phyloP scores from a whole-genome alignment of 2,329 filamentous ascomycete species.

The Cladobotryum mycophilum region DNA sequence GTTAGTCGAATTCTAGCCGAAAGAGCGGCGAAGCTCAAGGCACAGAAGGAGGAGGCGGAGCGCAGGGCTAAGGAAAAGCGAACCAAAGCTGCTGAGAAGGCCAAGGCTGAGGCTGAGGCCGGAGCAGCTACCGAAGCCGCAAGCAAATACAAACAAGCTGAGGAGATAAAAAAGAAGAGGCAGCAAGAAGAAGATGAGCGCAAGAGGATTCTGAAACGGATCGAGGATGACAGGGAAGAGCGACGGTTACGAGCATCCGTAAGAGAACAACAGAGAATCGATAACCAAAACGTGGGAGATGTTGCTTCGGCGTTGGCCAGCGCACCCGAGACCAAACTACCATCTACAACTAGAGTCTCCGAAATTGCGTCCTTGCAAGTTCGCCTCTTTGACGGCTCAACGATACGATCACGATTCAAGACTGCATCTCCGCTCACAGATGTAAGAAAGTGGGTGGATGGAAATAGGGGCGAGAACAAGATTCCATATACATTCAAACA shows the following conservation, averaged over 20 bases:
- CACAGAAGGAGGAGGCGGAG: conserved; percentile 37
- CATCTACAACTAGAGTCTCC: conserved; percentile 22
- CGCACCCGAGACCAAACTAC: conserved; percentile 27
- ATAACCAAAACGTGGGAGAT: conserved; percentile 23
- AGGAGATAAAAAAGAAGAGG: conserved; percentile 56
- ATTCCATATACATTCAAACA: conserved; percentile 78
- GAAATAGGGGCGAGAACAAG: conserved; percentile 48
- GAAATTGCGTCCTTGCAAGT: conserved; percentile 59
- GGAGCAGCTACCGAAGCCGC: conserved; percentile 25
- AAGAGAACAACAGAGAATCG: conserved; percentile 36
- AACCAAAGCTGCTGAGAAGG: conserved; percentile 41
- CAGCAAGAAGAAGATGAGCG: conserved; percentile 62
- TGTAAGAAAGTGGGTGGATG: conserved; percentile 73
- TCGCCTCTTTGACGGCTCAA: conserved; percentile 77
- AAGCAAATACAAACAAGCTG: conserved; percentile 40
- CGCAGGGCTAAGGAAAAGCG: conserved; percentile 45
- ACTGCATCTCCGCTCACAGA: conserved; percentile 57
- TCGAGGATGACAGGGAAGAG: conserved; percentile 69
- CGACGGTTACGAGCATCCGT: conserved; percentile 52
- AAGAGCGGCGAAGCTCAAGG: conserved; percentile 39
- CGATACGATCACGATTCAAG: conserved; percentile 66
- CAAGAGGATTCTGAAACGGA: conserved; percentile 64
- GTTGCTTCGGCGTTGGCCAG: conserved; percentile 24
- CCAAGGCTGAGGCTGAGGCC: conserved; percentile 34
- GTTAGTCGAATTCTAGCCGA: conserved; percentile 42